These are phyloP conservation scores for Hamamelis virginiana DNA, from an alignment of 164 flowering plant genomes.

Conservation along the genomic window DNA sequence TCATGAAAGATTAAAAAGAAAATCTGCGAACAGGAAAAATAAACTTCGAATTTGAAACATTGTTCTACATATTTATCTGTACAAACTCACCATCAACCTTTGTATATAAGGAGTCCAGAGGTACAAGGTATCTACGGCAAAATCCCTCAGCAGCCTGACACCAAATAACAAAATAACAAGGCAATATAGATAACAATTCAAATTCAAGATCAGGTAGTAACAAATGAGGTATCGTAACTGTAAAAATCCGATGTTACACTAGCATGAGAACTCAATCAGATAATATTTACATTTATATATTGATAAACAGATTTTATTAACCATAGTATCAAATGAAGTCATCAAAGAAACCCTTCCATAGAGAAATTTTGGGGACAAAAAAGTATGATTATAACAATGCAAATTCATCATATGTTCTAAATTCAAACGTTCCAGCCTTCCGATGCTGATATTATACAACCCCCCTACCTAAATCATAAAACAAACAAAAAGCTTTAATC, in stretches of 20 bases:
- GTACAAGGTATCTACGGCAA: slow-evolving; percentile 68
- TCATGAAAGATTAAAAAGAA: neutral
- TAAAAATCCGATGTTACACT: neutral
- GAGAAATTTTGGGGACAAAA: no score
- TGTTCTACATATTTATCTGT: neutral
- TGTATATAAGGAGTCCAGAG: slow-evolving; percentile 50
- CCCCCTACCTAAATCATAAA: neutral
- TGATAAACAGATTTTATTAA: no score
- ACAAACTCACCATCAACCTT: slow-evolving; percentile 68
- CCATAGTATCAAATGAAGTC: no score
- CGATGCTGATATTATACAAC: neutral
- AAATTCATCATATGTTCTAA: neutral
- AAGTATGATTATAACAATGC: no score
- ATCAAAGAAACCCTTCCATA: no score
- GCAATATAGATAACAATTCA: neutral
- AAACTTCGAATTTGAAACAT: neutral
- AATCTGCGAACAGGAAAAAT: neutral
- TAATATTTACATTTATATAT: no score
- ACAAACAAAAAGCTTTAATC: neutral
- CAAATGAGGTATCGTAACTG: neutral
- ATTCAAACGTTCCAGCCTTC: neutral
- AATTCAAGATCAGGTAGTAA: neutral
- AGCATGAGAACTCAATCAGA: neutral
- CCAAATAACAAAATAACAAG: neutral
- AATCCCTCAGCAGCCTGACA: slow-evolving; percentile 95